Conservation (phyloP, 2,329 filamentous ascomycete genomes). For the Clonostachys rosea region DNA sequence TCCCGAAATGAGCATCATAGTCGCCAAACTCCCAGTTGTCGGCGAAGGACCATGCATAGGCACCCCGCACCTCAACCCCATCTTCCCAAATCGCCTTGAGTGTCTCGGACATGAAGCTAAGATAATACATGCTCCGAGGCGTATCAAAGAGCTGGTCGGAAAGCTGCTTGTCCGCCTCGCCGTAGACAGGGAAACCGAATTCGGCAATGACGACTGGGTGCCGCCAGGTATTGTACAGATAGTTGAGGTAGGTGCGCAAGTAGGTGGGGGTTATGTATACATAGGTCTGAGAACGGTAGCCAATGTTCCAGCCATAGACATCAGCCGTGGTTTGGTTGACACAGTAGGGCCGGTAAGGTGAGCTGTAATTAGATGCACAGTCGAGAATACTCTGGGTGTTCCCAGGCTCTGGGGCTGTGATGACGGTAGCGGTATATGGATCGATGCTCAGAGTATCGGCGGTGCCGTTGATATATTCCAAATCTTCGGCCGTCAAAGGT, state of each 20-base stretch:
- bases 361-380: conserved; percentile 39
- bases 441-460: conserved; percentile 54
- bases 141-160: conserved; percentile 48
- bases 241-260: conserved; percentile 49
- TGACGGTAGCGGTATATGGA: conserved; percentile 51
- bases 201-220: conserved; percentile 43
- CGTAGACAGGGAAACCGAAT: conserved; percentile 52
- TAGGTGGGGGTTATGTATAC: conserved; percentile 56
- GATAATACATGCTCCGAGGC: conserved; percentile 49
- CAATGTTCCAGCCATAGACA: conserved; percentile 51
- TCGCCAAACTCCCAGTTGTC: conserved; percentile 41
- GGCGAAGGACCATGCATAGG: conserved; percentile 24
- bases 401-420: conserved; percentile 33
- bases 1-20: conserved; percentile 40
- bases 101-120: conserved; percentile 46
- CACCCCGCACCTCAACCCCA: conserved; percentile 12
- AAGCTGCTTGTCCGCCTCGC: conserved; percentile 33
- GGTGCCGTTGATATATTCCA: conserved; percentile 42
- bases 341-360: conserved; percentile 45
- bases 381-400: conserved; percentile 32
- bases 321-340: conserved; percentile 40
- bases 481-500: conserved; percentile 38
- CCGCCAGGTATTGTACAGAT: conserved; percentile 55
- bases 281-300: conserved; percentile 49
- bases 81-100: conserved; percentile 50